Percentiles rank a stretch among this genome's conserved stretches.
Evolutionary conservation across 768 basidiomycete species (phyloP).

Genomic region (Tricholoma furcatifolium): DNA sequence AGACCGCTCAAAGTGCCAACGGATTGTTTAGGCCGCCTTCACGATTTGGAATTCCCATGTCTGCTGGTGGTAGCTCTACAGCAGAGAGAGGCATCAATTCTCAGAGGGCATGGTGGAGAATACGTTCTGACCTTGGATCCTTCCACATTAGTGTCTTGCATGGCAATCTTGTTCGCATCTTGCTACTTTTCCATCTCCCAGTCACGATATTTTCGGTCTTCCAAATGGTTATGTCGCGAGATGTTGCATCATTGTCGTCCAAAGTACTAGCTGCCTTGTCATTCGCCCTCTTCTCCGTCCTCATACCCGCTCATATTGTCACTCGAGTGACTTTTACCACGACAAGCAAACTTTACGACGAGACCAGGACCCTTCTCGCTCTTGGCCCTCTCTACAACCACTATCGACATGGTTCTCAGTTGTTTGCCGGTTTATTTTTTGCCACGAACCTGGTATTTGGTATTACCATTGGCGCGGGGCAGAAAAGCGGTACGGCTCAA

Average conservation of each 20-base stretch:
- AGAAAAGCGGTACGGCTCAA: constrained; percentile 88
- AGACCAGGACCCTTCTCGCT: constrained; percentile 86
- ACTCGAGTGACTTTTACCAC: constrained; percentile 77
- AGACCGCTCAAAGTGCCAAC: constrained; percentile 22
- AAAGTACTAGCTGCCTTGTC: constrained; percentile 80
- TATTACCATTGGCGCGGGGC: constrained; percentile 84
- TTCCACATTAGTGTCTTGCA: constrained; percentile 81
- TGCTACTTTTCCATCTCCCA: constrained; percentile 92
- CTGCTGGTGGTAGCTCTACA: constrained; percentile 19
- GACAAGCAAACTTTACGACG: constrained; percentile 91
- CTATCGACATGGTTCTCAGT: constrained; percentile 86
- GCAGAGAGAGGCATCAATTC: constrained; percentile 35
- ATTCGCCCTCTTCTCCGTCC: constrained; percentile 76
- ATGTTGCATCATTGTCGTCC: constrained; percentile 53
- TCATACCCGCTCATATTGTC: constrained; percentile 73
- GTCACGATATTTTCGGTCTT: constrained; percentile 91
- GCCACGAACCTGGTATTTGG: constrained; percentile 82
- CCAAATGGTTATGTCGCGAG: constrained; percentile 65
- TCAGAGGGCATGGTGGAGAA: constrained; percentile 50
- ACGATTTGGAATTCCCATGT: constrained; percentile 24
- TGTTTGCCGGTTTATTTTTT: constrained; percentile 83
- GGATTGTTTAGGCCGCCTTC: constrained; percentile 23
- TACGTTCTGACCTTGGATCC: constrained; percentile 64
- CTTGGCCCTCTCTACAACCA: constrained; percentile 95
- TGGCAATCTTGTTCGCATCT: constrained; percentile 89